Evolutionary conservation across 148 eudicot genomes (phyloP).

Genomic region (Camellia lanceoleosa): DNA sequence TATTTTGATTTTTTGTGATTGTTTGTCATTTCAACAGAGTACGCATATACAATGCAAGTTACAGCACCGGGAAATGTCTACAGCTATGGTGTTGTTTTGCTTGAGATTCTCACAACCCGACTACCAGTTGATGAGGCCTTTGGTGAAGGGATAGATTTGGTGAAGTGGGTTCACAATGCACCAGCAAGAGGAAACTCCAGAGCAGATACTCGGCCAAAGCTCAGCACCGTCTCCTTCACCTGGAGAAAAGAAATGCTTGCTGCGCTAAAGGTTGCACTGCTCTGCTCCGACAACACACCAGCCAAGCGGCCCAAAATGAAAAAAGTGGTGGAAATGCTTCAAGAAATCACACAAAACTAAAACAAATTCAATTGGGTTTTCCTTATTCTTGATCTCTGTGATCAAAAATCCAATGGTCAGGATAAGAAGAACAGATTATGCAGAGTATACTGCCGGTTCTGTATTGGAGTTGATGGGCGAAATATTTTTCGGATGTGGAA

Average conservation of each 20-base stretch:
- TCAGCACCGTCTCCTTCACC: slow-evolving; percentile 86
- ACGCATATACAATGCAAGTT: slow-evolving; percentile 99
- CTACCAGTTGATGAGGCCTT: slow-evolving; percentile 86
- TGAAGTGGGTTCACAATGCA: slow-evolving; percentile 95
- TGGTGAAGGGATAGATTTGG: slow-evolving; percentile 90
- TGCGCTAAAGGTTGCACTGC: slow-evolving; percentile 69
- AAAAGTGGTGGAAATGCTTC: slow-evolving; percentile 89
- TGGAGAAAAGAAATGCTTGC: slow-evolving; percentile 96
- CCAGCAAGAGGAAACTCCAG: slow-evolving; percentile 86
- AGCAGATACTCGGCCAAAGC: slow-evolving; percentile 91
- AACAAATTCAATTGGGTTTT: not conserved
- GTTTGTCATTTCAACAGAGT: slow-evolving; percentile 42
- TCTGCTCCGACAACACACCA: slow-evolving; percentile 83
- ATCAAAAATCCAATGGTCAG: slow-evolving; percentile 5
- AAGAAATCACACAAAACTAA: slow-evolving; percentile 56
- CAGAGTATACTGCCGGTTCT: not conserved
- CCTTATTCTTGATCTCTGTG: not conserved
- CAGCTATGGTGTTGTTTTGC: slow-evolving; percentile 91
- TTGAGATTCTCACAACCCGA: slow-evolving; percentile 84
- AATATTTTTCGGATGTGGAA: too few species aligned
- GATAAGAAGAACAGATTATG: too few species aligned
- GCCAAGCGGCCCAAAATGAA: slow-evolving; percentile 96
- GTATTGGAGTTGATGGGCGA: not conserved
- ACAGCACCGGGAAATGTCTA: slow-evolving; percentile 99
- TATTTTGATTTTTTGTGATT: not conserved